These are phyloP conservation scores for Hericium rajendrae DNA, from an alignment of 768 basidiomycete species.

Conservation along the genomic window DNA sequence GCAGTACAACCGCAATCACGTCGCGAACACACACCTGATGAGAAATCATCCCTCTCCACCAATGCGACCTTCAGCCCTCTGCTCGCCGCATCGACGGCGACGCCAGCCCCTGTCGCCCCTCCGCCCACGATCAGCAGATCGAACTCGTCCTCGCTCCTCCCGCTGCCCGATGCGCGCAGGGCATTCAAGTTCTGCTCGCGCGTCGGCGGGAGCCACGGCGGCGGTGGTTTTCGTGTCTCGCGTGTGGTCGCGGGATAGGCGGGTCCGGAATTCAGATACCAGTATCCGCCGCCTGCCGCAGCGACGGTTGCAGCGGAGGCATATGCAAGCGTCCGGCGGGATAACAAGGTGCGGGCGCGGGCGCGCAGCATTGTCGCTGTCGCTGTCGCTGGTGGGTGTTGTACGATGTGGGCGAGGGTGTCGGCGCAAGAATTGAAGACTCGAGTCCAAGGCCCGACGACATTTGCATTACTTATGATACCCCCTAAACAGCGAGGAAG, in stretches of 20 bases:
- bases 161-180: constrained; percentile 35
- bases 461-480: no score
- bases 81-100: constrained; percentile 92
- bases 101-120: constrained; percentile 92
- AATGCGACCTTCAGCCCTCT: constrained; percentile 87
- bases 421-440: no score
- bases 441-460: no score
- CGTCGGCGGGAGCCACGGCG: constrained; percentile 70
- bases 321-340: constrained; percentile 44
- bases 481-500: no score
- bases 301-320: constrained; percentile 43
- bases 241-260: constrained; percentile 54
- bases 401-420: no score
- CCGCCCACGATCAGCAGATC: constrained; percentile 86
- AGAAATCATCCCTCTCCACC: constrained; percentile 90
- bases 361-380: constrained; percentile 14
- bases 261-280: constrained; percentile 67
- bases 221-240: constrained; percentile 61
- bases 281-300: constrained; percentile 51
- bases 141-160: constrained; percentile 42
- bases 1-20: not conserved
- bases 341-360: constrained; percentile 32
- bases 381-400: not conserved
- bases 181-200: constrained; percentile 54
- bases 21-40: constrained; percentile 47